Evolutionary conservation across 75 land plant genomes (phyloP), one percentile per base, ranked within the genome.

Genomic region (Ceratopteris richardii): DNA sequence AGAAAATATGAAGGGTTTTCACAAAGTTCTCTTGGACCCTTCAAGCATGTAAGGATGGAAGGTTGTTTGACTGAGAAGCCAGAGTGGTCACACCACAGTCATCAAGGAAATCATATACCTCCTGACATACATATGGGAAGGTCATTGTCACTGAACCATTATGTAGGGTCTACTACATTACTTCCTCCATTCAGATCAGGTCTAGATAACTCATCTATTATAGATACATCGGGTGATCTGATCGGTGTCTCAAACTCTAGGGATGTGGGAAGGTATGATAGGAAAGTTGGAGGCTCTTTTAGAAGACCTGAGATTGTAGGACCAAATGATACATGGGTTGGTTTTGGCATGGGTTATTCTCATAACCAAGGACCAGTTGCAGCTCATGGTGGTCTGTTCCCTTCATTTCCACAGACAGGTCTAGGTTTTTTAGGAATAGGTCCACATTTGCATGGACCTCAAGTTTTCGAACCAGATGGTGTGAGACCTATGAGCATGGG

Each of bases 121-220:
- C 18, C 23, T 14, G 65, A 51, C 16, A 29, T 25, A 44, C 43
- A 28, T 1, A 29, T 61, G 48, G 42, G 63, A 14, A 23, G 56
- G 30, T 31, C 27, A 36, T 14, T 62, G 56, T 30, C 36, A 56
- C 27, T 42, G 14, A 33, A 57, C 18, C 44, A 21, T 21, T 16
- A 14, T 22, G 23, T 24, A 20, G 56, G 57, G 30, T 26, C 67
- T 17, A 37, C 60, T 0, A 62, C 44, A 16, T 18, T 43, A 25
- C 60, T 65, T 28, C 67, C 67, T 26, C 67, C 67, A 14, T 56
- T 33, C 21, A 56, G 60, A 20, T 62, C 60, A 24, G 67, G 67
- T 13, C 29, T 65, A 43, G 67, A 65, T 21, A 65, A 65, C 13
- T 62, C 67, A 27, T 29, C 67, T 17, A 27, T 65, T 37, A 28